Conservation (phyloP, 148 eudicot genomes). For the Salicornia ramosissima region DNA sequence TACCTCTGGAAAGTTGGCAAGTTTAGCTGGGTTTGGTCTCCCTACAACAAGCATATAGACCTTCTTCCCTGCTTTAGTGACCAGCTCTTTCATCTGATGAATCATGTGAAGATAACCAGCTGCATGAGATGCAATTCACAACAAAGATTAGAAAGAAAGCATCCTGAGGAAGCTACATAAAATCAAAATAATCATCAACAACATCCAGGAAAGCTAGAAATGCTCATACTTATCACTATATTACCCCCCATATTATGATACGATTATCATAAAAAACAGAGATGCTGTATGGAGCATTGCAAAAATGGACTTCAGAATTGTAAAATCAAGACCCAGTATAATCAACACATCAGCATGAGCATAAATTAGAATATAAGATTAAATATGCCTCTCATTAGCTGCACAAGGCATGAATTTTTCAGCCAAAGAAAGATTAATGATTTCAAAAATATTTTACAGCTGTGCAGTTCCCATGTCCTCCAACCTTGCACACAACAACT, state of each 20-base stretch:
- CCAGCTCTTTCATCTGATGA: slow-evolving; percentile 64
- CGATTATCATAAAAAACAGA: background rate
- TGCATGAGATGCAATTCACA: slow-evolving; percentile 28
- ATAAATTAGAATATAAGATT: background rate
- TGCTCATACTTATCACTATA: background rate
- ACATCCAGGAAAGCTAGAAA: background rate
- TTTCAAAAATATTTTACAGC: no score
- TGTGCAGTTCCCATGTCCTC: no score
- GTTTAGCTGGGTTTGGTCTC: slow-evolving; percentile 90
- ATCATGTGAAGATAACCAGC: slow-evolving; percentile 89
- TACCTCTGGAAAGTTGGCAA: slow-evolving; percentile 97
- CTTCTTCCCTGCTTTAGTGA: slow-evolving; percentile 73
- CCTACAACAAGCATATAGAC: slow-evolving; percentile 78
- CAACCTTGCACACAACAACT: no score
- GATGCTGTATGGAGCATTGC: no score
- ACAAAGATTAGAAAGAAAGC: slow-evolving; percentile 1
- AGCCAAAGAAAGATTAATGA: no score
- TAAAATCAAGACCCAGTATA: background rate
- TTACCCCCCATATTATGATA: background rate
- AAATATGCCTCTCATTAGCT: background rate
- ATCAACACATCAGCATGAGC: background rate
- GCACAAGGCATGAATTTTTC: background rate
- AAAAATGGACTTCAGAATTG: no score
- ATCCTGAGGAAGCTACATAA: background rate
- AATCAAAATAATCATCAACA: background rate